Conservation (phyloP, 1,139 yeast genomes). For the Sugiyamaella xylanicola region DNA sequence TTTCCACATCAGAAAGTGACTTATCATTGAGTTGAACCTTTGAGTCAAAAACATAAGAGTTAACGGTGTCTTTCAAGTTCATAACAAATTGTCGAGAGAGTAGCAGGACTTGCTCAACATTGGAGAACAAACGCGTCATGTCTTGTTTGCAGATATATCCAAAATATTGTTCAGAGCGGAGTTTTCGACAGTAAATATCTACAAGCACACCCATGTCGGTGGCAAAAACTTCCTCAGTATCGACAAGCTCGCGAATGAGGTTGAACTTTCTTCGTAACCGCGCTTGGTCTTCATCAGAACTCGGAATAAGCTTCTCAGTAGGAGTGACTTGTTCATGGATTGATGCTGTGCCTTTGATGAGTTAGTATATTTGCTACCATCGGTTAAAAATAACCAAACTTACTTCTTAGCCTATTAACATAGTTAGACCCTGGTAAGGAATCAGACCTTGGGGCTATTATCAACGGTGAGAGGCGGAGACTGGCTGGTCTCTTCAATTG, state of each 20-base stretch:
- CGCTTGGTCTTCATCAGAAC: constrained; percentile 28
- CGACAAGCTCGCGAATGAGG: constrained; percentile 43
- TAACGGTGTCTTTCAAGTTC: constrained; percentile 34
- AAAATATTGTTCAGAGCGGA: constrained; percentile 34
- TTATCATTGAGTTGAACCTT: constrained; percentile 21
- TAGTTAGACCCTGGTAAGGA: constrained; percentile 13
- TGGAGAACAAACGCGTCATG: constrained; percentile 37
- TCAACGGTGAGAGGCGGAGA: constrained; percentile 6
- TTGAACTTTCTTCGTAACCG: constrained; percentile 34
- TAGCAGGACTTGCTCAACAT: constrained; percentile 38
- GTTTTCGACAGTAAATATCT: constrained; percentile 36
- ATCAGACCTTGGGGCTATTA: constrained; percentile 11
- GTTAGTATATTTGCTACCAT: constrained; percentile 15
- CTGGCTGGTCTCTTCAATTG: not conserved
- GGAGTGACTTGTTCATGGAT: constrained; percentile 12
- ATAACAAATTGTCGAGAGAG: constrained; percentile 37
- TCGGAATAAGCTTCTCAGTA: constrained; percentile 5
- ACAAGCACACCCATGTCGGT: constrained; percentile 42
- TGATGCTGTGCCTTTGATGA: constrained; percentile 7
- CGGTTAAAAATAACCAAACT: too few species aligned
- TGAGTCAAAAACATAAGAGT: constrained; percentile 32
- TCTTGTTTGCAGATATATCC: constrained; percentile 38
- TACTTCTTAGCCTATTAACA: constrained; percentile 14
- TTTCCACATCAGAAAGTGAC: constrained; percentile 34
- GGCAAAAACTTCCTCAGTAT: constrained; percentile 42